These are phyloP conservation scores for Rhodomyrtus psidioides DNA, from an alignment of 441 rosid genomes.

Conservation along the genomic window DNA sequence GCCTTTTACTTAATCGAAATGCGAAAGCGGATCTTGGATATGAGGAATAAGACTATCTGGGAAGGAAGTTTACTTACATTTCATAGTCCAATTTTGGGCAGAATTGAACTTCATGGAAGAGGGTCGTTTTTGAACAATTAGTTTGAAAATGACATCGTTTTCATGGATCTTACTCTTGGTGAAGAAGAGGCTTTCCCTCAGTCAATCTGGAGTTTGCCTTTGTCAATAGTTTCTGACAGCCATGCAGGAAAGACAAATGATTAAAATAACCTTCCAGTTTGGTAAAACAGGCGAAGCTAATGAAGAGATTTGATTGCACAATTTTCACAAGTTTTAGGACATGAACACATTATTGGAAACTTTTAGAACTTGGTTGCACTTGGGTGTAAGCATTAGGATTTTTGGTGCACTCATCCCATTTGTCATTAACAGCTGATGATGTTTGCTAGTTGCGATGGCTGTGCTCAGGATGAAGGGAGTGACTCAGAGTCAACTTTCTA, in stretches of 20 bases:
- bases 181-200: neutral
- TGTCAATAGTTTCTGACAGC: neutral
- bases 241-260: neutral
- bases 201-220: neutral
- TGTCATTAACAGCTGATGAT: neutral
- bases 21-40: neutral
- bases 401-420: neutral
- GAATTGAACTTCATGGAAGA: neutral
- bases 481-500: slow-evolving; percentile 68
- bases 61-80: neutral
- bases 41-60: neutral
- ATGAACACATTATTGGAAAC: neutral
- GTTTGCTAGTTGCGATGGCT: neutral
- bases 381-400: neutral
- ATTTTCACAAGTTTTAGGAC: neutral
- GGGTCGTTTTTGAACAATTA: neutral
- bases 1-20: neutral
- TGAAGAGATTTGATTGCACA: neutral
- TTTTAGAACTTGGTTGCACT: neutral
- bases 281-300: neutral
- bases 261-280: neutral
- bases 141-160: neutral
- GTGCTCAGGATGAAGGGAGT: slow-evolving; percentile 61
- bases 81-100: neutral
- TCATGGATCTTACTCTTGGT: neutral